Percentiles rank a stretch among this genome's conserved stretches.
Evolutionary conservation across 352 stramenopile genomes (phyloP).

Genomic region (Phytophthora palmivora): DNA sequence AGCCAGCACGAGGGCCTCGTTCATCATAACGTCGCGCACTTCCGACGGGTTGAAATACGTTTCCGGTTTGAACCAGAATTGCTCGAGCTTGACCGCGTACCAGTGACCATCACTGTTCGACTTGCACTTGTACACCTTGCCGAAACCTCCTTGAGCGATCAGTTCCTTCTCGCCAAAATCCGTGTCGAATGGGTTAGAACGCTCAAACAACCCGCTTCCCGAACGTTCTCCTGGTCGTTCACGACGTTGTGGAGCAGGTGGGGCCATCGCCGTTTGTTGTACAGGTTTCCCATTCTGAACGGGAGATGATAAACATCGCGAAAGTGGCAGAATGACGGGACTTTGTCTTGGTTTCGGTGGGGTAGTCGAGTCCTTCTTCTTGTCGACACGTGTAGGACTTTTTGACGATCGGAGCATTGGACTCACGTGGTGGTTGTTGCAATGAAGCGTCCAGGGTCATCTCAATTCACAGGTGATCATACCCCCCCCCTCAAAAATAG

Average conservation of each 20-base stretch:
- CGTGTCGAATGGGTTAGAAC: constrained; percentile 80
- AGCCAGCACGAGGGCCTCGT: constrained; percentile 93
- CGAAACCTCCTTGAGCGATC: constrained; percentile 76
- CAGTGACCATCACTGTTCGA: constrained; percentile 71
- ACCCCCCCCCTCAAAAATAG: constrained; percentile 31
- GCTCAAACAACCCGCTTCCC: constrained; percentile 58
- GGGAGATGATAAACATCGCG: constrained; percentile 67
- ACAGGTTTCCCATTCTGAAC: constrained; percentile 38
- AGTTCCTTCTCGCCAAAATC: constrained; percentile 77
- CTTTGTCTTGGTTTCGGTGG: constrained; percentile 30
- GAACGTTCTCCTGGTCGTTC: constrained; percentile 41
- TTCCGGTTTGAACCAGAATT: constrained; percentile 87
- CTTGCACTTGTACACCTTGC: constrained; percentile 82
- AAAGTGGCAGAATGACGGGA: constrained; percentile 50
- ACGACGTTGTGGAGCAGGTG: constrained; percentile 14
- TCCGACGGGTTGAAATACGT: constrained; percentile 78
- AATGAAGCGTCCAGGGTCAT: constrained; percentile 29
- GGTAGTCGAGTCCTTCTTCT: constrained; percentile 30
- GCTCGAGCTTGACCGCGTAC: constrained; percentile 85
- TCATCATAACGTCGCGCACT: constrained; percentile 92
- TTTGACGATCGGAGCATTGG: constrained; percentile 27
- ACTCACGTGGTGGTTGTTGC: constrained; percentile 22
- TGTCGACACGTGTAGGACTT: constrained; percentile 5
- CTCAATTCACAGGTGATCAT: not conserved
- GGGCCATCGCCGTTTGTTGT: constrained; percentile 2